Evolutionary conservation across 2,329 filamentous ascomycete genomes (phyloP).

Genomic region (Colletotrichum aenigma): DNA sequence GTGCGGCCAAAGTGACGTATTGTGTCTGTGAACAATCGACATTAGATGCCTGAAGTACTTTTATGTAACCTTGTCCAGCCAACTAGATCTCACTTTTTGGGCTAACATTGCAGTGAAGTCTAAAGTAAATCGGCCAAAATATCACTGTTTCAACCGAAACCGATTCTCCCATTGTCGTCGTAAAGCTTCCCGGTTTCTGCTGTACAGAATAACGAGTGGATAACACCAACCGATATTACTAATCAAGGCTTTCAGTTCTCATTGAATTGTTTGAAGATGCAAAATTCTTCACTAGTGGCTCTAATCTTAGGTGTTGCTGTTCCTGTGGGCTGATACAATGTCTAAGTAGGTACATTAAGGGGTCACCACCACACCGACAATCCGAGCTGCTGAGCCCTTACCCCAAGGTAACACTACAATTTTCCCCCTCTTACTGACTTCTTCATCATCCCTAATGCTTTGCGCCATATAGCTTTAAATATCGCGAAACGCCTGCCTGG

Average conservation of each 20-base stretch:
- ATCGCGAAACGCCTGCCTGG: not conserved
- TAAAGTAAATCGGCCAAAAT: not conserved
- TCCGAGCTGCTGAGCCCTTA: not conserved
- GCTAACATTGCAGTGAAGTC: not conserved
- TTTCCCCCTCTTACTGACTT: not conserved
- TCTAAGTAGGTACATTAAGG: not conserved
- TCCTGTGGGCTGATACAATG: not conserved
- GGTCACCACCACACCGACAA: not conserved
- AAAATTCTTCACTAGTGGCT: not conserved
- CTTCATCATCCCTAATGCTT: not conserved
- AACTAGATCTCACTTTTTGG: not conserved
- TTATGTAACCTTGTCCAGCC: not conserved
- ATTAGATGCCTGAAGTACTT: not conserved
- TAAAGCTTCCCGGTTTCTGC: not conserved
- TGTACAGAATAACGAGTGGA: not conserved
- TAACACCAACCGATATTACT: not conserved
- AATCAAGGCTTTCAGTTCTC: not conserved
- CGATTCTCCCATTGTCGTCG: not conserved
- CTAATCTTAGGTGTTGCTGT: not conserved
- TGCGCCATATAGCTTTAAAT: not conserved
- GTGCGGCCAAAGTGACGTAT: not conserved
- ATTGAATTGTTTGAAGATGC: not conserved
- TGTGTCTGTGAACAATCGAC: not conserved
- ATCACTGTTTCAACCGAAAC: not conserved
- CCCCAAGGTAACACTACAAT: not conserved